These are phyloP conservation scores for Cladophialophora immunda DNA, from an alignment of 2,329 filamentous ascomycete species.

Conservation along the genomic window DNA sequence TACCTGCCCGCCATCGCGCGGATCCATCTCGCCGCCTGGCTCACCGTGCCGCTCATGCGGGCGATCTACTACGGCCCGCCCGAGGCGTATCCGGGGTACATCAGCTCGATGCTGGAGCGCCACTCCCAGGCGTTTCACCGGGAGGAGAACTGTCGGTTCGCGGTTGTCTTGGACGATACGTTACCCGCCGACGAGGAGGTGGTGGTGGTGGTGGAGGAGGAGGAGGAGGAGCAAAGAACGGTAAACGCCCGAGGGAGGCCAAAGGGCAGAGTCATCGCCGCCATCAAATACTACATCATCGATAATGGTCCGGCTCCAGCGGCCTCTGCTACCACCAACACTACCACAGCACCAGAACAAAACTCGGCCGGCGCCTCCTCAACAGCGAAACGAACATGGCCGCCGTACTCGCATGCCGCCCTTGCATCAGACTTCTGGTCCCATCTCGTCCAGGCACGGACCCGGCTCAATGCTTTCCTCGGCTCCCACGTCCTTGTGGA, in stretches of 20 bases:
- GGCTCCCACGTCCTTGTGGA: conserved; percentile 29
- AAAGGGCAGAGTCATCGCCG: conserved; percentile 24
- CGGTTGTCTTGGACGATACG: conserved; percentile 19
- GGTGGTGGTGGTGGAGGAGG: not conserved
- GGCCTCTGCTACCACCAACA: not conserved
- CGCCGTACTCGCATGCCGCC: conserved; percentile 10
- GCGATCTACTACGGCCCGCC: conserved; percentile 30
- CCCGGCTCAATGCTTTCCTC: not conserved
- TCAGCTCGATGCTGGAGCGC: conserved; percentile 20
- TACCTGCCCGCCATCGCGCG: conserved; percentile 26
- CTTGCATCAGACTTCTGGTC: conserved; percentile 22
- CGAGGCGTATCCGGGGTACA: conserved; percentile 18
- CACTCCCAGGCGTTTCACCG: conserved; percentile 19
- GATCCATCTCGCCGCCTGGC: conserved; percentile 29
- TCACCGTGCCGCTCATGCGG: conserved; percentile 23
- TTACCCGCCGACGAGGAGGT: conserved; percentile 4
- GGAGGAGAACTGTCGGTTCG: conserved; percentile 17
- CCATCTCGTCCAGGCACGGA: conserved; percentile 9
- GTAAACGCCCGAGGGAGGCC: not conserved
- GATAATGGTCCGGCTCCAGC: not conserved
- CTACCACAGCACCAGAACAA: not conserved
- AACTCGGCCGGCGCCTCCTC: not conserved
- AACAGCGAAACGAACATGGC: conserved; percentile 11
- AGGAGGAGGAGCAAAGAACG: not conserved
- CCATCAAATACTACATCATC: conserved; percentile 28